phyloP scores from a whole-genome alignment of 805 yeast genomes.

The Yarrowia osloensis region DNA sequence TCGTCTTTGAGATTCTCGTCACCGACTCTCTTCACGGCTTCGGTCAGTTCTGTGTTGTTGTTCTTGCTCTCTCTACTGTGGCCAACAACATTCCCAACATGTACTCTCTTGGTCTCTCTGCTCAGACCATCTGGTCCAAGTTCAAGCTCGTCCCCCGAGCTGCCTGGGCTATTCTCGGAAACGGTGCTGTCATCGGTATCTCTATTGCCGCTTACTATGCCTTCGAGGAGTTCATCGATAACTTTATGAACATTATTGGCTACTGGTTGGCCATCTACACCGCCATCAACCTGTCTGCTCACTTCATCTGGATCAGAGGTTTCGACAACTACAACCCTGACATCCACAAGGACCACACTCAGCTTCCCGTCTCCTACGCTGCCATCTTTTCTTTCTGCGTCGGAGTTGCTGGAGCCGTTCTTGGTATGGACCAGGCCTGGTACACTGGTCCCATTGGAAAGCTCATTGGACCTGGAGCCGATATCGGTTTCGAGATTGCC shows the following conservation, averaged over 20 bases:
- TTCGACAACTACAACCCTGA: conserved; percentile 61
- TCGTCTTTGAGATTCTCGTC: conserved; percentile 75
- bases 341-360: conserved; percentile 57
- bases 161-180: conserved; percentile 76
- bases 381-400: conserved; percentile 76
- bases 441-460: conserved; percentile 70
- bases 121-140: conserved; percentile 80
- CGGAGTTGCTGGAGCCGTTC: conserved; percentile 81
- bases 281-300: conserved; percentile 76
- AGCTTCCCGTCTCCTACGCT: conserved; percentile 75
- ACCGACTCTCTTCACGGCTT: conserved; percentile 81
- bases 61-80: conserved; percentile 81
- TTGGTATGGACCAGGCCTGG: conserved; percentile 89
- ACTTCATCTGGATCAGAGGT: conserved; percentile 72
- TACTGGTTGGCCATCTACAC: conserved; percentile 88
- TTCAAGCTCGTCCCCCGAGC: conserved; percentile 78
- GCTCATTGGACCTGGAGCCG: conserved; percentile 76
- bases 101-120: conserved; percentile 86
- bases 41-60: conserved; percentile 85
- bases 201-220: conserved; percentile 84
- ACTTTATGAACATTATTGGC: conserved; percentile 89
- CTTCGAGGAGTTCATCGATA: conserved; percentile 70
- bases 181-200: conserved; percentile 76
- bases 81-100: conserved; percentile 92
- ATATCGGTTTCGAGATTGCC: conserved; percentile 81